These are phyloP conservation scores for Butyriboletus appendiculatus DNA, from an alignment of 1,284 basidiomycete species.

Conservation along the genomic window DNA sequence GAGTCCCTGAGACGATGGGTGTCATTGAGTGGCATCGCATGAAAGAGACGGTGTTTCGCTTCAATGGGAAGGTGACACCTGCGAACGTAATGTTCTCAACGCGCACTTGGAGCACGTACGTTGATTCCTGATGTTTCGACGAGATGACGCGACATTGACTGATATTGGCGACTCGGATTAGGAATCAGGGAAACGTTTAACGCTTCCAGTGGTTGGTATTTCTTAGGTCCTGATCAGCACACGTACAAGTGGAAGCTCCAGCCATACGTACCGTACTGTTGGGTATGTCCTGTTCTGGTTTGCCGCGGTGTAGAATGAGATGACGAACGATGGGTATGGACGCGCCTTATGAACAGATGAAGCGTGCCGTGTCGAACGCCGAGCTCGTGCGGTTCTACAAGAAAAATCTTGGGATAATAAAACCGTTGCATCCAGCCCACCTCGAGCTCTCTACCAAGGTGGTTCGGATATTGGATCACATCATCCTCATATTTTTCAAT, in stretches of 20 bases:
- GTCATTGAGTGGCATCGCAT: constrained; percentile 29
- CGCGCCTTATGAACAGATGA: constrained; percentile 17
- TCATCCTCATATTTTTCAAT: constrained; percentile 29
- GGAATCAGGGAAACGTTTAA: neutral
- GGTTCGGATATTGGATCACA: constrained; percentile 21
- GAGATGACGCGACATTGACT: neutral
- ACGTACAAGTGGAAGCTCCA: constrained; percentile 31
- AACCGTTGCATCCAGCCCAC: constrained; percentile 19
- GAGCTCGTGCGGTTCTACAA: constrained; percentile 23
- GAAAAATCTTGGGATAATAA: constrained; percentile 19
- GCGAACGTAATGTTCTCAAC: constrained; percentile 13
- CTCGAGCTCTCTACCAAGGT: constrained; percentile 16
- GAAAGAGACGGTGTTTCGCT: constrained; percentile 16
- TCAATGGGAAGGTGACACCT: constrained; percentile 12
- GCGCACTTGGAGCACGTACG: constrained; percentile 16
- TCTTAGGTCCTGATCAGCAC: constrained; percentile 22
- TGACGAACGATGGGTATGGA: no score
- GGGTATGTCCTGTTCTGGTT: constrained; percentile 9
- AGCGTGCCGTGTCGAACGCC: constrained; percentile 1
- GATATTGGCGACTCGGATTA: neutral
- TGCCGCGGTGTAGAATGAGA: neutral
- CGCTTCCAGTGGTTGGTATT: constrained; percentile 21
- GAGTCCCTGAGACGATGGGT: constrained; percentile 22
- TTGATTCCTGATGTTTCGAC: neutral
- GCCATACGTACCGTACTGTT: constrained; percentile 10